Base-by-base conservation (phyloP, 164 flowering plant genomes). In the Hamamelis virginiana region DNA sequence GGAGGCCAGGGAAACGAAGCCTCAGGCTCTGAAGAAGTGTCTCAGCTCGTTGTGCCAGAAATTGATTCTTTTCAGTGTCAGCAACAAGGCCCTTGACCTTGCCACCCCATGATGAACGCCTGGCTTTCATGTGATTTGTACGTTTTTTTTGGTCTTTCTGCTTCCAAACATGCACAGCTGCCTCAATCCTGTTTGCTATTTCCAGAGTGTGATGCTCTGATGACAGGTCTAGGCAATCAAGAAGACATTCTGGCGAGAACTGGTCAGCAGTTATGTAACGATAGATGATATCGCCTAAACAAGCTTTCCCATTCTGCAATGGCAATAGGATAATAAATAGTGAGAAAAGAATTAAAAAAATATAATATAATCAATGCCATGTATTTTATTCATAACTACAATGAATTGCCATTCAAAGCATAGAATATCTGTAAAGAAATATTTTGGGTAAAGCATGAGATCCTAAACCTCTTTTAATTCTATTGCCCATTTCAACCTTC, bases 1-100 rank as follows among this genome's bases (percentile, higher is more conserved):
- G 93, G 11, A 89, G 85, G 12, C 85, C 88, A 62, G 93, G 91
- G 64, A 85, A 87, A 9, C 89, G 86, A 45, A 64, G 76, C 73
- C 79, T 78, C 18, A 89, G 68, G 72, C 87, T 80, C 14, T 77
- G 83, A 44, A 89, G 64, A 18, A 87, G 84, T 25, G 85, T 79
- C 70, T 87, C 87, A 25, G 89, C 91, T 16, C 93, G 78, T 27
- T 80, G 83, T 16, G 82, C 85, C 15, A 89, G 80, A 69, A 69
- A 71, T 22, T 78, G 69, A 61, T 79, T 81, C 81, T 84, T 89
- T 26, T 79, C 85, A 22, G 68, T 47, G 52, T 83, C 83, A 16
- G 78, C 72, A 45, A 83, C 89, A 22, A 86, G 80, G 64, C 89
- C 86, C 78, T 82, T 85, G 26, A 88, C 86, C 73, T 83, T 88